phyloP scores from a whole-genome alignment of 306 rosid genomes.

The Acacia crassicarpa region DNA sequence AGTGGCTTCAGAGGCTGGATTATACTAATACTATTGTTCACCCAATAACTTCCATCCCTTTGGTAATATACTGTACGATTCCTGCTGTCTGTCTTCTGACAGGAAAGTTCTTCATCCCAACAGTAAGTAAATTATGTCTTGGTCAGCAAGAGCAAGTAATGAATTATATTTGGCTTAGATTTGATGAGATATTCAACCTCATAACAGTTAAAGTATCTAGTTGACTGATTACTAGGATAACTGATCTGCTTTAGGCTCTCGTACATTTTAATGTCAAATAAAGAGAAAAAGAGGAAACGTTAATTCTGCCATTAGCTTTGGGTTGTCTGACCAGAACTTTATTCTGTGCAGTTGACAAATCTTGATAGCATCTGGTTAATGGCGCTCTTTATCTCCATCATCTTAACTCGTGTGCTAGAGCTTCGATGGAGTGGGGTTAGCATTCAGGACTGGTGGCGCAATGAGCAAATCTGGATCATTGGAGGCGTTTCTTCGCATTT shows the following conservation, averaged over 20 bases:
- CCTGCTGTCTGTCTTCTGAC: conserved; percentile 94
- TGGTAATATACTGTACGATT: conserved; percentile 73
- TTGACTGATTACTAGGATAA: not conserved
- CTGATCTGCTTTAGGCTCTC: not conserved
- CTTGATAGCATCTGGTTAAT: conserved; percentile 81
- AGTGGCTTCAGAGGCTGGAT: conserved; percentile 85
- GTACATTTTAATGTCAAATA: not conserved
- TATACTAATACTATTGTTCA: conserved; percentile 72
- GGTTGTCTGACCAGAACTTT: conserved; percentile 11
- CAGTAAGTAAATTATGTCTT: conserved; percentile 53
- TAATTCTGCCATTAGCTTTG: conserved; percentile 11
- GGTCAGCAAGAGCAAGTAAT: not conserved
- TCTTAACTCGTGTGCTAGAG: conserved; percentile 73
- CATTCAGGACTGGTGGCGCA: conserved; percentile 90
- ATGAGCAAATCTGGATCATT: conserved; percentile 95
- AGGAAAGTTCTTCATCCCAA: conserved; percentile 92
- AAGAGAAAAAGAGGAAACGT: not conserved
- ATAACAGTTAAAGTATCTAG: not conserved
- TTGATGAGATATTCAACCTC: not conserved
- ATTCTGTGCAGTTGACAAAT: conserved; percentile 67
- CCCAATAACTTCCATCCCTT: conserved; percentile 91
- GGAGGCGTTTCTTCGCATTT: conserved; percentile 97
- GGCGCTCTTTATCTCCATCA: conserved; percentile 81
- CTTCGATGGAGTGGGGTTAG: conserved; percentile 90
- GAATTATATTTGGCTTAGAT: not conserved